Evolutionary conservation across 192 early-diverging fungal genomes (phyloP), one percentile per base, ranked within the genome.

Genomic region (Linnemannia schmuckeri): DNA sequence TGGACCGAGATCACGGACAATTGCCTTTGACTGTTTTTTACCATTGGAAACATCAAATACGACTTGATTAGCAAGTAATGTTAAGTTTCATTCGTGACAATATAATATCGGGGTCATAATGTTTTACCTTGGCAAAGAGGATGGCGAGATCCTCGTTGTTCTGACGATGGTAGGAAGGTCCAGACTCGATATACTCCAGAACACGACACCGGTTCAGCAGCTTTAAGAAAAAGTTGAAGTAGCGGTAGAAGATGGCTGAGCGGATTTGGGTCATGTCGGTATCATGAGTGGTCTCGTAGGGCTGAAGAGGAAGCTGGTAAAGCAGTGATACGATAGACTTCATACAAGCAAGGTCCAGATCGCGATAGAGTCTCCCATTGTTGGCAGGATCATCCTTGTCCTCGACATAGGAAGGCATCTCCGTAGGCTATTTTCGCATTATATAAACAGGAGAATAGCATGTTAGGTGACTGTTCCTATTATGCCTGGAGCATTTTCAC

Each of bases 151-250:
- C 84, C 22, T 86, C 84, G 52, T 86, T 86, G 38, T 86, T 86
- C 44, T 86, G 79, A 12, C 46, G 76, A 13, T 86, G 79, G 38
- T 86, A 86, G 0, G 84, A 86, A 5, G 84, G 84, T 35, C 84
- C 87, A n/a, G 88, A 87, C 73, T 89, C 84, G 37, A 90, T 86
- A 40, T 82, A 85, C 79, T 95, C 95, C n/a, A 93, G 88, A 13
- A 93, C 80, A 54, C 93, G 87, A 75, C 93, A 96, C 72, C 93
- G 88, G 70, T 93, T 92, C 27, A 97, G 76, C 12, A 96, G 85
- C 75, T 94, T 96, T 17, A 97, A 80, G 78, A 97, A 96, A 79
- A 97, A 97, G 13, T 84, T 85, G 80, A 96, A 94, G 84, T 96
- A 97, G 42, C 92, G 93, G 57, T 90, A 91, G 77, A 97, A 96